phyloP scores from a whole-genome alignment of 768 basidiomycete species.

The Trametes cinnabarina region DNA sequence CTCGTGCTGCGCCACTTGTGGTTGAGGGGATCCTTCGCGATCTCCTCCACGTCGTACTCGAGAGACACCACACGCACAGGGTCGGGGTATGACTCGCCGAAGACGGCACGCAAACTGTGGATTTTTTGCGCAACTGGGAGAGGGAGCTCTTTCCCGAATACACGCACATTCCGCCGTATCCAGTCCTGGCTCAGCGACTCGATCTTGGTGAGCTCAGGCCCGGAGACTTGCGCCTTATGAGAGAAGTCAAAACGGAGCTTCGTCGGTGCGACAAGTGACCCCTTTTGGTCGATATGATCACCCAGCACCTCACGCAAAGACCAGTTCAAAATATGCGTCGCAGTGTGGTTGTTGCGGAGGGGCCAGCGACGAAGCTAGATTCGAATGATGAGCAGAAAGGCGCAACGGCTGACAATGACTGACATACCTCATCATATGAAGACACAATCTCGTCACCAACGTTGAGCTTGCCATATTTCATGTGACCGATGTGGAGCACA shows the following conservation, averaged over 20 bases:
- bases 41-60: conserved; percentile 85
- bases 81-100: conserved; percentile 97
- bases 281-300: conserved; percentile 97
- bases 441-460: conserved; percentile 82
- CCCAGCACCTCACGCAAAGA: conserved; percentile 90
- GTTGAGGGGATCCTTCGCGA: conserved; percentile 80
- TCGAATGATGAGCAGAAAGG: background rate
- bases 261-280: conserved; percentile 92
- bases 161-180: conserved; percentile 86
- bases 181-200: conserved; percentile 83
- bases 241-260: conserved; percentile 99
- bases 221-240: conserved; percentile 84
- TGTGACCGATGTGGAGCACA: conserved; percentile 85
- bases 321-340: conserved; percentile 97
- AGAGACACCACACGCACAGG: conserved; percentile 94
- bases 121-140: conserved; percentile 80
- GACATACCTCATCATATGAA: conserved; percentile 85
- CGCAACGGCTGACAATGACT: conserved; percentile 17
- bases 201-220: conserved; percentile 76
- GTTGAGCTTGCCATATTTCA: conserved; percentile 83
- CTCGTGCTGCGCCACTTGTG: conserved; percentile 89
- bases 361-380: conserved; percentile 87
- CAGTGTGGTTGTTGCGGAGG: conserved; percentile 96
- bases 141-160: conserved; percentile 83
- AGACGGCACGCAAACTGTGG: conserved; percentile 93